Evolutionary conservation across 441 rosid species (phyloP).

Genomic region (Raphanus hybrid): DNA sequence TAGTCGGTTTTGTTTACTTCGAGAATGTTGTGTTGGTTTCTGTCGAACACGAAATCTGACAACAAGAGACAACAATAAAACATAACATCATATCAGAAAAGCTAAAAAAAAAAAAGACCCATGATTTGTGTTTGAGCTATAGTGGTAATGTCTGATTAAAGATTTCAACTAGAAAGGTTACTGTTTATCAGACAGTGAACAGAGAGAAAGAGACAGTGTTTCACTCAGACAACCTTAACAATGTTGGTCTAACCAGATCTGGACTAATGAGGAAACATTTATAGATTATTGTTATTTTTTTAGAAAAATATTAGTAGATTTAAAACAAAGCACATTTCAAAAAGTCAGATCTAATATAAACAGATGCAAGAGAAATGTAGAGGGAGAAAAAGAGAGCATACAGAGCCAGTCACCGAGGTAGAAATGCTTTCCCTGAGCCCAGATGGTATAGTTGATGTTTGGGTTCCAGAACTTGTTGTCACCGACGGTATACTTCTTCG

Average conservation of each 20-base stretch:
- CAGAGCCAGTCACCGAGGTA: slow-evolving; percentile 96
- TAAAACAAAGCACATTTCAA: slow-evolving; percentile 7
- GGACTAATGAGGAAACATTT: not conserved
- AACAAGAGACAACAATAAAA: slow-evolving; percentile 6
- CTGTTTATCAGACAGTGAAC: not conserved
- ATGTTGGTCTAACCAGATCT: not conserved
- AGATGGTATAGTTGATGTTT: slow-evolving; percentile 72
- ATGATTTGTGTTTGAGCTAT: slow-evolving; percentile 4
- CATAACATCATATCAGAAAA: not conserved
- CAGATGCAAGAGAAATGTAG: slow-evolving; percentile 10
- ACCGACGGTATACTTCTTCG: slow-evolving; percentile 72
- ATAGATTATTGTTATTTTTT: no score
- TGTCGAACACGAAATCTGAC: slow-evolving; percentile 82
- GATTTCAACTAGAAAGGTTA: slow-evolving; percentile 1
- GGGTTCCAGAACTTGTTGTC: slow-evolving; percentile 64
- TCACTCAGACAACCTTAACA: not conserved
- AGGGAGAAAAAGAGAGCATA: slow-evolving; percentile 41
- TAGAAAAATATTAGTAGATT: not conserved
- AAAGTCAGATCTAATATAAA: slow-evolving; percentile 23
- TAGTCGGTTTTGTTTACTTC: slow-evolving; percentile 90
- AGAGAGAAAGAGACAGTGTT: not conserved
- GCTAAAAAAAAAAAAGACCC: not conserved
- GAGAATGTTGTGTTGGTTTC: slow-evolving; percentile 82
- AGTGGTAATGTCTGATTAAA: slow-evolving; percentile 16
- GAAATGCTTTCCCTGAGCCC: slow-evolving; percentile 81